phyloP scores from a whole-genome alignment of 805 yeast species.

The Metschnikowia proteae region DNA sequence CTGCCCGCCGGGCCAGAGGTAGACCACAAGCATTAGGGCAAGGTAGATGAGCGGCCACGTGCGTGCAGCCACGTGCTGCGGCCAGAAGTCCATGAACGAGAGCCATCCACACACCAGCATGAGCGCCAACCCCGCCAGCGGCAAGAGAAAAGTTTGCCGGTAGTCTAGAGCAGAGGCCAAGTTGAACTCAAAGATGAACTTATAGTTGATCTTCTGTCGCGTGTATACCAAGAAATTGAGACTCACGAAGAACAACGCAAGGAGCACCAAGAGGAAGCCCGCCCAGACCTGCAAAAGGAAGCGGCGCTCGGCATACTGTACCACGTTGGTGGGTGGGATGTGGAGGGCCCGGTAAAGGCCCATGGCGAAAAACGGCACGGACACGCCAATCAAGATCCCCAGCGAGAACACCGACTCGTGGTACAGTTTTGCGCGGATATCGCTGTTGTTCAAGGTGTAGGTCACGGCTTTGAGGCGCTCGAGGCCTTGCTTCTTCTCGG shows the following conservation, averaged over 20 bases:
- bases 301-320: conserved; percentile 48
- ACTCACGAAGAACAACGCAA: conserved; percentile 63
- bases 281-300: conserved; percentile 86
- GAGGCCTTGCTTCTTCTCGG: conserved; percentile 62
- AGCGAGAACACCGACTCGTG: conserved; percentile 52
- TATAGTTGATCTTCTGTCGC: conserved; percentile 74
- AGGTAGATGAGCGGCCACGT: conserved; percentile 80
- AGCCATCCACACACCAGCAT: conserved; percentile 68
- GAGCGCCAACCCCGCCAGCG: conserved; percentile 54
- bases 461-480: conserved; percentile 55
- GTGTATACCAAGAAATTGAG: conserved; percentile 73
- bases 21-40: conserved; percentile 44
- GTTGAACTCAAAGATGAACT: conserved; percentile 87
- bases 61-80: conserved; percentile 52
- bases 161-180: conserved; percentile 61
- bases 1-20: conserved; percentile 60
- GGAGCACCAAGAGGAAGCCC: conserved; percentile 67
- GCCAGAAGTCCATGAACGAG: conserved; percentile 70
- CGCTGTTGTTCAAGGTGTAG: conserved; percentile 33
- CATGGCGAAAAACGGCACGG: conserved; percentile 62
- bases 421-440: conserved; percentile 24
- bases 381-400: conserved; percentile 68
- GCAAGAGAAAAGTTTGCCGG: conserved; percentile 62
- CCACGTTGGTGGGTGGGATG: conserved; percentile 25
- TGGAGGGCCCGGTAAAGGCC: conserved; percentile 53